These are phyloP conservation scores for Colletotrichum somersetense DNA, from an alignment of 2,329 filamentous ascomycete species.

Conservation along the genomic window DNA sequence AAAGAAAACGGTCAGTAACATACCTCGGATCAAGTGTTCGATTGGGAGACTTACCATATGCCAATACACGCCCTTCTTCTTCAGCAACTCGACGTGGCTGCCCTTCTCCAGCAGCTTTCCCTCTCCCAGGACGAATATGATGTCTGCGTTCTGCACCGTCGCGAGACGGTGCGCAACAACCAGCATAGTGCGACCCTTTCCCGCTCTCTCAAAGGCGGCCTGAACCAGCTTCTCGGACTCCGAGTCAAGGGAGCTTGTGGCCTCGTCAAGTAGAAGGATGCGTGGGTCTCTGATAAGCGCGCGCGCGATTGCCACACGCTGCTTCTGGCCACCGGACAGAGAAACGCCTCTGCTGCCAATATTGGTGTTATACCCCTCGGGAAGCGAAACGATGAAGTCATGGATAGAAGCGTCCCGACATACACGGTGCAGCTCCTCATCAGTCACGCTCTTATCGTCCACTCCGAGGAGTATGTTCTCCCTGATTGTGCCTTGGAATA, in stretches of 20 bases:
- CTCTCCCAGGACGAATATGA: slow-evolving; percentile 83
- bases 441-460: slow-evolving; percentile 62
- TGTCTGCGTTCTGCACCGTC: slow-evolving; percentile 82
- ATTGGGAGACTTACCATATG: slow-evolving; percentile 62
- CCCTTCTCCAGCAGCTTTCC: slow-evolving; percentile 69
- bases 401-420: slow-evolving; percentile 76
- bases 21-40: neutral
- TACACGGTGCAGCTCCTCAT: slow-evolving; percentile 64
- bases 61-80: slow-evolving; percentile 67
- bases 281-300: slow-evolving; percentile 75
- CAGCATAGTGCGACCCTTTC: slow-evolving; percentile 73
- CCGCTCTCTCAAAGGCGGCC: slow-evolving; percentile 74
- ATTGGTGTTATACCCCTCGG: slow-evolving; percentile 75
- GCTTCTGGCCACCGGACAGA: slow-evolving; percentile 79
- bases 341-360: slow-evolving; percentile 76
- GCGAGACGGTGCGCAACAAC: slow-evolving; percentile 83
- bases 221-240: slow-evolving; percentile 74
- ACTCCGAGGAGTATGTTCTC: slow-evolving; percentile 80
- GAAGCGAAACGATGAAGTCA: slow-evolving; percentile 77
- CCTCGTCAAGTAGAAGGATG: slow-evolving; percentile 78
- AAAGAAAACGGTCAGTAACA: slow-evolving; percentile 44
- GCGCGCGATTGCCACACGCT: slow-evolving; percentile 77
- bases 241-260: slow-evolving; percentile 77
- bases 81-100: slow-evolving; percentile 64
- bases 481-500: slow-evolving; percentile 74